Evolutionary conservation across 495 filamentous ascomycete species (phyloP).

Genomic region (Talaromyces trachyspermus): DNA sequence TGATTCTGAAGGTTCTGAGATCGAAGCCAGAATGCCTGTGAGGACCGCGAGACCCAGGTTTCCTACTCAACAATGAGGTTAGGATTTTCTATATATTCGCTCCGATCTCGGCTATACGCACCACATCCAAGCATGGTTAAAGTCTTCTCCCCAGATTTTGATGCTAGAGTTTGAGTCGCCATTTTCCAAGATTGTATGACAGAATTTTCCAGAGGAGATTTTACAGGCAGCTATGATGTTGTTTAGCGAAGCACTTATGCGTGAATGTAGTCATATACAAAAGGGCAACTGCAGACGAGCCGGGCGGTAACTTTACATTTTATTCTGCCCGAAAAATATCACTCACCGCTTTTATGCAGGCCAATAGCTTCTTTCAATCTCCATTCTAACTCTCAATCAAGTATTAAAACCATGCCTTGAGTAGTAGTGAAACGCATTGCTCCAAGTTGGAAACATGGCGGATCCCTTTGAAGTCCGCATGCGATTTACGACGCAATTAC

Average conservation of each 20-base stretch:
- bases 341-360: not conserved
- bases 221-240: no score
- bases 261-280: no score
- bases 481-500: constrained; percentile 84
- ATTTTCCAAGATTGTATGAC: not conserved
- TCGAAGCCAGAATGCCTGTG: constrained; percentile 66
- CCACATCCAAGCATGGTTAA: constrained; percentile 68
- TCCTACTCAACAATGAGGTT: constrained; percentile 29
- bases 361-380: not conserved
- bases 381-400: not conserved
- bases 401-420: not conserved
- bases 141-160: constrained; percentile 40
- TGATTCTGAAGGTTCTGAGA: constrained; percentile 22
- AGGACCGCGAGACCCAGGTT: constrained; percentile 83
- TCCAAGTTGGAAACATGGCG: constrained; percentile 50
- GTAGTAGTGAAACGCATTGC: not conserved
- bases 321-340: constrained; percentile 4
- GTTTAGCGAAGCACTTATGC: no score
- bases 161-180: not conserved
- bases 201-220: no score
- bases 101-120: constrained; percentile 27
- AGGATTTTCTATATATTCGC: not conserved
- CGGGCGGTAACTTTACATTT: not conserved
- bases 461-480: constrained; percentile 98
- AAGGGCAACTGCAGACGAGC: no score